Percentiles rank a stretch among this genome's conserved stretches.
These are phyloP conservation scores for Salvia miltiorrhiza DNA, from an alignment of 257 asterid genomes.

Conservation along the genomic window DNA sequence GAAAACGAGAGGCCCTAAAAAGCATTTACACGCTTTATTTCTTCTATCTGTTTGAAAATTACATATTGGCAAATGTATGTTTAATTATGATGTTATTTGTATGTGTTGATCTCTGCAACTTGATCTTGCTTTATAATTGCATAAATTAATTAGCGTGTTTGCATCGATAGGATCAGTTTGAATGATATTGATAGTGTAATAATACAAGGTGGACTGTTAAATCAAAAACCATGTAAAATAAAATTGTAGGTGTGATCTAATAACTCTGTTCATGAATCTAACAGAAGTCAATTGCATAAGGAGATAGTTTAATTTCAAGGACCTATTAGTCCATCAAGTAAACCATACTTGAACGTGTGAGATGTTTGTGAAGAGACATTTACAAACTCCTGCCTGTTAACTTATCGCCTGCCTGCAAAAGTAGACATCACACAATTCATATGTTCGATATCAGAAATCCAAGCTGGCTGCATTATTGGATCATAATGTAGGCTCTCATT, in stretches of 20 bases:
- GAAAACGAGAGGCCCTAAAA: background rate
- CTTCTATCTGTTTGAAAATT: background rate
- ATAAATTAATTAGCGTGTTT: background rate
- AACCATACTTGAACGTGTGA: background rate
- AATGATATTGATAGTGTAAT: background rate
- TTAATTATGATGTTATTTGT: background rate
- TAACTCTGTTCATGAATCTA: background rate
- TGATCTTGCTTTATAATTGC: background rate
- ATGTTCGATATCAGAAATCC: background rate
- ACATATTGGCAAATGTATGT: background rate
- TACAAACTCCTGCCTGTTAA: too few species aligned
- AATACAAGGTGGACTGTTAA: background rate
- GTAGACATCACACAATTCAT: background rate
- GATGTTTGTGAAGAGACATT: background rate
- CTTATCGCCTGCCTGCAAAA: background rate
- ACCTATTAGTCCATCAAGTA: background rate
- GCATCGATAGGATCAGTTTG: background rate
- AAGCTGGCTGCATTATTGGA: too few species aligned
- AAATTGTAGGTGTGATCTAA: background rate
- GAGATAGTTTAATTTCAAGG: background rate
- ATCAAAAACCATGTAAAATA: background rate
- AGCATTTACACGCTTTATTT: background rate
- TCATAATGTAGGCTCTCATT: background rate
- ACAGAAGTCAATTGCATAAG: background rate
- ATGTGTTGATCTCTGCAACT: constrained; percentile 1